These are phyloP conservation scores for Colletotrichum tropicicola DNA, from an alignment of 2,329 filamentous ascomycete genomes.

Conservation along the genomic window DNA sequence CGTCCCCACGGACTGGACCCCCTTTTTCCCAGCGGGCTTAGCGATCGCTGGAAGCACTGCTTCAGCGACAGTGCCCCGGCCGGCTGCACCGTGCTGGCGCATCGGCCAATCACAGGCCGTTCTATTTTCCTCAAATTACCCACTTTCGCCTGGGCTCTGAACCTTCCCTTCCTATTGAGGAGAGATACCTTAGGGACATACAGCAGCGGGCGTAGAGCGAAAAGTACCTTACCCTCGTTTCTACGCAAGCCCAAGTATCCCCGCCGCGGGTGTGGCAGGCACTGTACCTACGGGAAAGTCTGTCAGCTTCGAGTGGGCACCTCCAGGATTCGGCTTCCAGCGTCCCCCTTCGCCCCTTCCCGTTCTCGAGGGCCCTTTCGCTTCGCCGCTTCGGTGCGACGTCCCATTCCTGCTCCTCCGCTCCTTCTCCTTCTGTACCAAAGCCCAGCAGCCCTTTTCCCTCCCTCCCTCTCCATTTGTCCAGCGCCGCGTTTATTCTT, in stretches of 20 bases:
- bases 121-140: neutral
- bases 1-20: neutral
- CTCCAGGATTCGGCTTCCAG: slow-evolving; percentile 6
- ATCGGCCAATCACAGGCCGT: neutral
- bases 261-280: neutral
- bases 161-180: neutral
- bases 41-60: neutral
- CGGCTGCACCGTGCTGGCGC: neutral
- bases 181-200: neutral
- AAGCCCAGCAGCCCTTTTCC: neutral
- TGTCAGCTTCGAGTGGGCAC: slow-evolving; percentile 6
- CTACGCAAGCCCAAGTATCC: no score
- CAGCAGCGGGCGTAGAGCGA: no score
- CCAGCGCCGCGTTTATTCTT: neutral
- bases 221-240: no score
- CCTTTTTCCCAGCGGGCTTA: neutral
- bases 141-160: neutral
- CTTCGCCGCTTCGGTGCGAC: slow-evolving; percentile 8
- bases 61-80: neutral
- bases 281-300: slow-evolving; percentile 23
- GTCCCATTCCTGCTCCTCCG: neutral
- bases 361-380: slow-evolving; percentile 4
- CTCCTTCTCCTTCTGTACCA: neutral
- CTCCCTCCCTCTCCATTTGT: neutral
- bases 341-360: neutral